Evolutionary conservation across 2,329 filamentous ascomycete genomes (phyloP).

Genomic region (Aspergillus terreus): DNA sequence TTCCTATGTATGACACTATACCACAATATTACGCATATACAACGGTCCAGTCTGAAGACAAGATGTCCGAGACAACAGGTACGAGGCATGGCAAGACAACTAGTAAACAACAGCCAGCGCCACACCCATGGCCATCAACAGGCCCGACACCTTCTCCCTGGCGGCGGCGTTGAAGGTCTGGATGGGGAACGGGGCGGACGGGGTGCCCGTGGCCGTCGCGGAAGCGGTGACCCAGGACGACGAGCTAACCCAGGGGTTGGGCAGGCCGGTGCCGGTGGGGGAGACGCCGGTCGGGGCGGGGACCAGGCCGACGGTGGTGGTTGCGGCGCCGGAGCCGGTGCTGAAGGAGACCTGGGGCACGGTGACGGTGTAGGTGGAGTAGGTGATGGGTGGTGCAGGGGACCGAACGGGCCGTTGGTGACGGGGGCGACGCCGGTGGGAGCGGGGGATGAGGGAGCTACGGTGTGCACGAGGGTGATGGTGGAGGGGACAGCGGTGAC

Average conservation of each 20-base stretch:
- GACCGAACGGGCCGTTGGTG: slow-evolving; percentile 18
- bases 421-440: slow-evolving; percentile 44
- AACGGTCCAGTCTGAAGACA: too few relatives aligned
- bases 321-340: slow-evolving; percentile 26
- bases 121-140: neutral
- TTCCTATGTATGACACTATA: too few relatives aligned
- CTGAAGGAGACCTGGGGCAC: slow-evolving; percentile 45
- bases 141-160: neutral
- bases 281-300: slow-evolving; percentile 17
- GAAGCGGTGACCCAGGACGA: slow-evolving; percentile 11
- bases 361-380: slow-evolving; percentile 40
- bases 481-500: slow-evolving; percentile 68
- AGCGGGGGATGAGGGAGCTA: slow-evolving; percentile 31
- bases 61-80: neutral
- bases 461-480: slow-evolving; percentile 49
- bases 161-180: slow-evolving; percentile 4
- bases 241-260: slow-evolving; percentile 15
- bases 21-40: too few relatives aligned
- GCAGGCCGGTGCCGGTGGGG: slow-evolving; percentile 15
- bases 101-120: neutral
- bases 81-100: neutral
- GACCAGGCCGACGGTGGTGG: slow-evolving; percentile 30
- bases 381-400: slow-evolving; percentile 40
- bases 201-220: slow-evolving; percentile 20
- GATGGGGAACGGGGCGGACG: slow-evolving; percentile 4